Evolutionary conservation across 495 filamentous ascomycete genomes (phyloP).

Genomic region (Rhizodiscina lignyota): DNA sequence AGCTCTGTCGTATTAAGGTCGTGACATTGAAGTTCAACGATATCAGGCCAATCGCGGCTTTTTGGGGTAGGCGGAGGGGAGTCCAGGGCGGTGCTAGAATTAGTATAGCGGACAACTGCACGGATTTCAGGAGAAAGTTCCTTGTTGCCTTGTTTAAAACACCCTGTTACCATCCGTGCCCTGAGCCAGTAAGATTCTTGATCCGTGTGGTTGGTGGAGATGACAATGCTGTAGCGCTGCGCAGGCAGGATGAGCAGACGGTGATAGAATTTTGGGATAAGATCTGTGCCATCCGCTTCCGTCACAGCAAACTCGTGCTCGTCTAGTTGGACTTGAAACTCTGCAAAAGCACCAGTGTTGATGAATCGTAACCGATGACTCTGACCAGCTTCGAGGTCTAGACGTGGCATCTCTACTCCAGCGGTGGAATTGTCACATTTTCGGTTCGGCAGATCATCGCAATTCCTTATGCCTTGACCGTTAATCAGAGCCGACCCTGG

Average conservation of each 20-base stretch:
- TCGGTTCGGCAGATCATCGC: no score
- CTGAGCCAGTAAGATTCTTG: slow-evolving; percentile 37
- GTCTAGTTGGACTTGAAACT: slow-evolving; percentile 14
- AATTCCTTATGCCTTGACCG: no score
- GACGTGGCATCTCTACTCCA: slow-evolving; percentile 17
- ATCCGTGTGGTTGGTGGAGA: slow-evolving; percentile 11
- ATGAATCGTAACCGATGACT: slow-evolving; percentile 19
- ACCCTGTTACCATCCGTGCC: slow-evolving; percentile 37
- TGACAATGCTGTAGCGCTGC: slow-evolving; percentile 21
- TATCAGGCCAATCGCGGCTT: no score
- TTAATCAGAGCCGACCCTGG: slow-evolving; percentile 36
- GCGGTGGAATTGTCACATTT: no score
- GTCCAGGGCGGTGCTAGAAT: no score
- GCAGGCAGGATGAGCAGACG: slow-evolving; percentile 18
- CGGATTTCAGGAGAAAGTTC: slow-evolving; percentile 15
- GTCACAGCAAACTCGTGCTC: slow-evolving; percentile 12
- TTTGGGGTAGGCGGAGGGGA: no score
- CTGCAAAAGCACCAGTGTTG: slow-evolving; percentile 14
- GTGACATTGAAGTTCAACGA: no score
- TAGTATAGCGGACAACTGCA: slow-evolving; percentile 9
- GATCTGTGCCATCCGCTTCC: slow-evolving; percentile 12
- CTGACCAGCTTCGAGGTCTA: slow-evolving; percentile 12
- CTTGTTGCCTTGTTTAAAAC: slow-evolving; percentile 29
- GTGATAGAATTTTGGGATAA: slow-evolving; percentile 11
- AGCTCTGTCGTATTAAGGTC: no score